Percentiles rank a stretch among this genome's conserved stretches.
These are phyloP conservation scores for Heritiera fomes DNA, from an alignment of 345 rosid species.

Conservation along the genomic window DNA sequence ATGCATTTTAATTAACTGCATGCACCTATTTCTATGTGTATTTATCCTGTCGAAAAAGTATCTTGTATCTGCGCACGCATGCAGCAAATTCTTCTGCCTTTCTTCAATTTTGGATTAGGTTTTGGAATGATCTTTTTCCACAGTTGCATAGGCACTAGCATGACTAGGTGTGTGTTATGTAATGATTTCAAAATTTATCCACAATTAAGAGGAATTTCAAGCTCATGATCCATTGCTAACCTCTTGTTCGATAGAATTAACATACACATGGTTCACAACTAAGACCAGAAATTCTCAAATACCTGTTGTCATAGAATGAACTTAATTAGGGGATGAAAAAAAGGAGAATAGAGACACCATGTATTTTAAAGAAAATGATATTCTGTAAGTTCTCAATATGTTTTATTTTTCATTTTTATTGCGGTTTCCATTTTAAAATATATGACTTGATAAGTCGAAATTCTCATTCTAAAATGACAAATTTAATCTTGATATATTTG, in stretches of 20 bases:
- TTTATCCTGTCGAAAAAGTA: not conserved
- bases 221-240: slow-evolving; percentile 8
- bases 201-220: not conserved
- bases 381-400: not conserved
- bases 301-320: not conserved
- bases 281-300: not conserved
- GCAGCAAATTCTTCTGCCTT: not conserved
- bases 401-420: not conserved
- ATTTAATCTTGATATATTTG: not conserved
- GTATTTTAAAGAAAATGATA: not conserved
- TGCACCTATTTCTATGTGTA: not conserved
- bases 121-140: not conserved
- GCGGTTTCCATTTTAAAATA: not conserved
- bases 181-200: not conserved
- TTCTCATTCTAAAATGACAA: not conserved
- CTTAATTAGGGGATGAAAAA: not conserved
- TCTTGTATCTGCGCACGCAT: not conserved
- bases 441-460: not conserved
- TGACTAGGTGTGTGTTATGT: not conserved
- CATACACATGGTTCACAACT: not conserved
- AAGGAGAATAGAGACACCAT: not conserved
- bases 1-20: not conserved
- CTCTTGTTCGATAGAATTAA: not conserved
- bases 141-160: slow-evolving; percentile 7
- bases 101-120: not conserved